A percentile compares a stretch with the other conserved stretches of the same genome.
Conservation (phyloP, 139 green algal species). For the Asterochloris sp. region DNA sequence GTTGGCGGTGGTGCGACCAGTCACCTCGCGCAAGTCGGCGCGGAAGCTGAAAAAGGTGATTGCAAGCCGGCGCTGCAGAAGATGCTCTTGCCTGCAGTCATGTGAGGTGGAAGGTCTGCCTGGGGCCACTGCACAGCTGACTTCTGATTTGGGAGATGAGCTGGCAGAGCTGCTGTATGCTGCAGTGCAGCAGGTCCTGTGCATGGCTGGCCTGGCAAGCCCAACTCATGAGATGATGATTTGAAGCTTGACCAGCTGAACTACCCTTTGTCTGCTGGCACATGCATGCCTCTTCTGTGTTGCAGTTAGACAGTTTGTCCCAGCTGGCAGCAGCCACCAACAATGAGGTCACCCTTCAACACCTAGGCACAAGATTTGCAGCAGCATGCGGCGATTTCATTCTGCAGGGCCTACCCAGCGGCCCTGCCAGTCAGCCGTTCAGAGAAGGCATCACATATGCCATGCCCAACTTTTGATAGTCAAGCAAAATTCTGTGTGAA, state of each 20-base stretch:
- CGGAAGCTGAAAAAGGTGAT: conserved; percentile 63
- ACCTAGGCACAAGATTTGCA: conserved; percentile 55
- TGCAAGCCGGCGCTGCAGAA: neutral
- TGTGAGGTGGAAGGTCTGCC: neutral
- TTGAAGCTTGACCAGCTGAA: neutral
- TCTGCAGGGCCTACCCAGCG: neutral
- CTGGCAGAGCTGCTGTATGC: neutral
- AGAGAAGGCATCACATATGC: neutral
- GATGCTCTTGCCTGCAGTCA: neutral
- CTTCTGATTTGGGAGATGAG: neutral
- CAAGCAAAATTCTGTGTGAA: neutral
- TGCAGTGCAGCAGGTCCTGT: neutral
- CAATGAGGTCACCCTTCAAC: conserved; percentile 57
- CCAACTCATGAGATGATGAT: neutral
- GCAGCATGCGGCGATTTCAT: conserved; percentile 15
- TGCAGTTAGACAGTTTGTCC: conserved; percentile 56
- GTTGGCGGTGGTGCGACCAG: conserved; percentile 58
- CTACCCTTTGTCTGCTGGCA: neutral
- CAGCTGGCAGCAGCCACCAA: conserved; percentile 47
- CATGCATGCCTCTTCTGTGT: neutral
- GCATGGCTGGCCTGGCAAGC: too few species aligned
- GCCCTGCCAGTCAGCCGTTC: neutral
- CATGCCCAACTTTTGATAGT: conserved; percentile 4
- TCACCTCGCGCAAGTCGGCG: conserved; percentile 61
- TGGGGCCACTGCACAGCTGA: neutral